Conservation (phyloP, 306 rosid genomes). For the Rosa persica region DNA sequence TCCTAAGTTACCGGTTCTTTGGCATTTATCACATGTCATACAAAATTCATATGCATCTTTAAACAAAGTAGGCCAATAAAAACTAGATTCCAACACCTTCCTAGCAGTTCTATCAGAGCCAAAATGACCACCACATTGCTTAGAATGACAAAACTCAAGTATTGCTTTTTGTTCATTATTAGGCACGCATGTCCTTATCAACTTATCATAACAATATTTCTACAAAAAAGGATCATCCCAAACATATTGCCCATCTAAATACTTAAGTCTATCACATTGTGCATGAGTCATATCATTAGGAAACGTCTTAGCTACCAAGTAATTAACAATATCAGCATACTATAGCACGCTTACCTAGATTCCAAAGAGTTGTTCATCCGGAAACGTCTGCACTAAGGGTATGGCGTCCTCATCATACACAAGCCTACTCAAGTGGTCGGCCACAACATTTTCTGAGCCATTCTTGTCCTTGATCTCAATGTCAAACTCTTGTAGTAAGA, state of each 20-base stretch:
- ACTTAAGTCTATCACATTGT: not conserved
- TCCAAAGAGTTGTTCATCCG: not conserved
- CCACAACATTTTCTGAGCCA: no score
- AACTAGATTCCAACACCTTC: not conserved
- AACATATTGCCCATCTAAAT: not conserved
- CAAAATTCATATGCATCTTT: not conserved
- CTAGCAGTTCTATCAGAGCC: not conserved
- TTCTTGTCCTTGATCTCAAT: no score
- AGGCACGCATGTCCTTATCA: no score
- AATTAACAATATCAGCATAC: not conserved
- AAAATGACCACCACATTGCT: no score
- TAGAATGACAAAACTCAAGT: no score
- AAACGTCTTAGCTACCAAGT: not conserved
- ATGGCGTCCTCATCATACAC: no score
- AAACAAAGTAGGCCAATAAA: not conserved
- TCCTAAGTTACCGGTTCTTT: not conserved
- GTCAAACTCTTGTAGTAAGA: no score
- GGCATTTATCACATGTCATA: not conserved
- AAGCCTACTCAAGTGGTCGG: no score
- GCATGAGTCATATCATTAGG: not conserved
- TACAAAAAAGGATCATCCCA: not conserved
- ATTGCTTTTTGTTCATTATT: no score
- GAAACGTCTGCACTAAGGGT: no score
- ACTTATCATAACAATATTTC: not conserved
- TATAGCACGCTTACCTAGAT: not conserved